phyloP scores from a whole-genome alignment of 129 eudicot species.

The Saussurea involucrata region DNA sequence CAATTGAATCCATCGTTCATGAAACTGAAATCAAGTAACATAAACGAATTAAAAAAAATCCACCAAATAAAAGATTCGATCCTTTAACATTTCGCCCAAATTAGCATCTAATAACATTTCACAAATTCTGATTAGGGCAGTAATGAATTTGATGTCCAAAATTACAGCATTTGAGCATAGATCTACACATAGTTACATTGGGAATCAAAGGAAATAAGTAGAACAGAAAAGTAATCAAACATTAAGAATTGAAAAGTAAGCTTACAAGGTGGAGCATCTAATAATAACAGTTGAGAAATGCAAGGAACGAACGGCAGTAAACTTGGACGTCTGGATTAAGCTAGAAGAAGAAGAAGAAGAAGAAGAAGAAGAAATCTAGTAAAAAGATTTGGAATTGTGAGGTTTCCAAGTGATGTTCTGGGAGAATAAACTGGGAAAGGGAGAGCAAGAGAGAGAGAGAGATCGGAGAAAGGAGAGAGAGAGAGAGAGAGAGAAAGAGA shows the following conservation, averaged over 20 bases:
- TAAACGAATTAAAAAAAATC: neutral
- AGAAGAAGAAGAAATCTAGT: neutral
- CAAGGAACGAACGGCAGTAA: neutral
- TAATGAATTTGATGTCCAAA: slow-evolving; percentile 26
- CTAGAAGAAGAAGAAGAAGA: slow-evolving; percentile 1
- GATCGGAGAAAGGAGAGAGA: slow-evolving; percentile 16
- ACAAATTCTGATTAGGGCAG: slow-evolving; percentile 13
- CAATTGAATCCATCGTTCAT: slow-evolving; percentile 2
- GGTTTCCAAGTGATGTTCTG: slow-evolving; percentile 50
- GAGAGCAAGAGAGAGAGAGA: slow-evolving; percentile 28
- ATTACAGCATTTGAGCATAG: slow-evolving; percentile 33
- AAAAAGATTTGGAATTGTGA: slow-evolving; percentile 30
- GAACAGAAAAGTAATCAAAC: neutral
- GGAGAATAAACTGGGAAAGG: slow-evolving; percentile 30
- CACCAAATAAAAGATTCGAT: slow-evolving; percentile 4
- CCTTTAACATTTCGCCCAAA: neutral
- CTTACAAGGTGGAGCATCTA: slow-evolving; percentile 28
- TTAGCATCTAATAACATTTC: neutral
- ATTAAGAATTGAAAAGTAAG: slow-evolving; percentile 20
- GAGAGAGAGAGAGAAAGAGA: slow-evolving; percentile 1
- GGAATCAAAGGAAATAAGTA: slow-evolving; percentile 13
- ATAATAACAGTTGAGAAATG: neutral
- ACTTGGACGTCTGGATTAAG: slow-evolving; percentile 24
- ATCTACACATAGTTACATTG: slow-evolving; percentile 38
- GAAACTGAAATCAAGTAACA: slow-evolving; percentile 4